These are phyloP conservation scores for Linnemannia exigua DNA, from an alignment of 192 early-diverging fungal species.

Conservation along the genomic window DNA sequence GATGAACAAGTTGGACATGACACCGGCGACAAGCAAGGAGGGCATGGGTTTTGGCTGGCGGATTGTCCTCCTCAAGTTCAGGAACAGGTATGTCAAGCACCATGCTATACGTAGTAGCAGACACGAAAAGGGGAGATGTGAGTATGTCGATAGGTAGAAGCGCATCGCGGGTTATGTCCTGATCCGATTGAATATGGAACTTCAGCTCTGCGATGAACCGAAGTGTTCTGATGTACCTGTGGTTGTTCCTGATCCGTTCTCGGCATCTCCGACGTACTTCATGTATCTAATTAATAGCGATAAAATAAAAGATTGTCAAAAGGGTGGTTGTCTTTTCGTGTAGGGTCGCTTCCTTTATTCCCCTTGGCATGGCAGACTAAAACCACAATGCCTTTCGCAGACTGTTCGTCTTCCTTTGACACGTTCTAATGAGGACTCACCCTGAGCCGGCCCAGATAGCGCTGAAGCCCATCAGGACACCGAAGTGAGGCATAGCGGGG, in stretches of 20 bases:
- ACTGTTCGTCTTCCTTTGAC: neutral
- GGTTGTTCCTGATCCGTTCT: conserved; percentile 54
- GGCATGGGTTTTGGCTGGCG: conserved; percentile 43
- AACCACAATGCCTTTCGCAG: neutral
- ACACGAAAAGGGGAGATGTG: neutral
- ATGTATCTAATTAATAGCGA: conserved; percentile 28
- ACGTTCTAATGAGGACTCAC: conserved; percentile 23
- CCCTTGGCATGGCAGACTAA: no score
- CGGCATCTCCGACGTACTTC: conserved; percentile 45
- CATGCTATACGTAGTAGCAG: conserved; percentile 20
- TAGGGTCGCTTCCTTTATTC: no score
- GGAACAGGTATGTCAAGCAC: conserved; percentile 44
- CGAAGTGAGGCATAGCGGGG: conserved; percentile 41
- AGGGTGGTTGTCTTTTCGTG: neutral
- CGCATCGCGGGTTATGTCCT: neutral
- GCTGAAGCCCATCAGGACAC: conserved; percentile 45
- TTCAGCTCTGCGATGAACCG: no score
- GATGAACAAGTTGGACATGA: conserved; percentile 38
- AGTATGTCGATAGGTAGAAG: neutral
- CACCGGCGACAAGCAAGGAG: conserved; percentile 37
- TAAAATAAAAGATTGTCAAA: neutral
- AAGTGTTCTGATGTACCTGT: conserved; percentile 16
- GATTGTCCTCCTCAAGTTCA: conserved; percentile 44
- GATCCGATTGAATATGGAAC: neutral
- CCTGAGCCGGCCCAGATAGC: conserved; percentile 42